Percentiles rank a stretch among this genome's conserved stretches.
Conservation (phyloP, 179 eudicot species). For the Beta corolliflora region DNA sequence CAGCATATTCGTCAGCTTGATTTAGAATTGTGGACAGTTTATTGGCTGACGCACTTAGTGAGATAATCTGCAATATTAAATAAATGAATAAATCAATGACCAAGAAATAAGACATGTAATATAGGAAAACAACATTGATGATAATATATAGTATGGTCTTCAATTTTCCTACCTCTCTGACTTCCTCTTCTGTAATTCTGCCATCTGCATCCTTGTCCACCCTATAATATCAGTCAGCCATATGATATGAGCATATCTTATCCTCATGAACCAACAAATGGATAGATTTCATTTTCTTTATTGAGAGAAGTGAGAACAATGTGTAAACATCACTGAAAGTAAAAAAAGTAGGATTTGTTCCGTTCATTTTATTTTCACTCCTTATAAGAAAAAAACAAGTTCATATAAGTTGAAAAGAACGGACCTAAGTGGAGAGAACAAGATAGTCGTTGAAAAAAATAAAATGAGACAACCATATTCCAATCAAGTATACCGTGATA, state of each 20-base stretch:
- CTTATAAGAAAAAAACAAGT: too few relatives aligned
- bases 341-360: too few relatives aligned
- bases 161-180: conserved; percentile 60
- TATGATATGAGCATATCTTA: conserved; percentile 5
- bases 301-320: too few relatives aligned
- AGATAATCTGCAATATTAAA: conserved; percentile 43
- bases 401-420: too few relatives aligned
- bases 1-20: conserved; percentile 68
- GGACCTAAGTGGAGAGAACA: too few relatives aligned
- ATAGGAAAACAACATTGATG: too few relatives aligned
- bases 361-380: too few relatives aligned
- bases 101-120: not conserved
- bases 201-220: conserved; percentile 98
- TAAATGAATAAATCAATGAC: not conserved
- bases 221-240: conserved; percentile 45
- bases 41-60: conserved; percentile 60
- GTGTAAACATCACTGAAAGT: too few relatives aligned
- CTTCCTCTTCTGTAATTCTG: conserved; percentile 87
- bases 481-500: too few relatives aligned
- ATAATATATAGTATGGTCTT: not conserved
- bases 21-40: conserved; percentile 53
- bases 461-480: too few relatives aligned
- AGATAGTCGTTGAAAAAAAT: too few relatives aligned
- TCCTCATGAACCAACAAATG: not conserved
- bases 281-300: too few relatives aligned